Percentiles rank a stretch among this genome's conserved stretches.
These are phyloP conservation scores for Aechmea fasciata DNA, from an alignment of 176 grass and related monocot species.

Conservation along the genomic window DNA sequence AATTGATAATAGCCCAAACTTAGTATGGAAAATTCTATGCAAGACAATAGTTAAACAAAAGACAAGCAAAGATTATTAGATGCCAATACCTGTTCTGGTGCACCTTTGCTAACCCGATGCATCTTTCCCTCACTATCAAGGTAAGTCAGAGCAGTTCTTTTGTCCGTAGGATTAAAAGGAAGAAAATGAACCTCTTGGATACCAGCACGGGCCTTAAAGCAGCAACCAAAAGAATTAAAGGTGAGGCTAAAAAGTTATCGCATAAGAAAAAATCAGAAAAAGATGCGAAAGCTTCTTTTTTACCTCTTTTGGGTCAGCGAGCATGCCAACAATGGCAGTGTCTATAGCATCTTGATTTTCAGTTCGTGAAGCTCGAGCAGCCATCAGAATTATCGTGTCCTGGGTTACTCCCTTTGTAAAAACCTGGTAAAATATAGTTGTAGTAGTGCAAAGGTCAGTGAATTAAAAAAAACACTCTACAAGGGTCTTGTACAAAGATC, in stretches of 20 bases:
- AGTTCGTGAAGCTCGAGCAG: constrained; percentile 66
- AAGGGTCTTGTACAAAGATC: background rate
- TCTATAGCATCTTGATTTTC: constrained; percentile 86
- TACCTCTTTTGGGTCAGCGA: constrained; percentile 40
- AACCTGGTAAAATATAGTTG: background rate
- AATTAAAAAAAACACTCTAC: background rate
- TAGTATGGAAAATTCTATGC: background rate
- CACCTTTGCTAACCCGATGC: constrained; percentile 92
- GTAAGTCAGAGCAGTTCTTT: constrained; percentile 86
- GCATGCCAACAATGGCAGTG: constrained; percentile 65
- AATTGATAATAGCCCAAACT: background rate
- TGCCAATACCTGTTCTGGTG: constrained; percentile 72
- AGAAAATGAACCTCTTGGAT: constrained; percentile 88
- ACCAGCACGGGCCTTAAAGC: constrained; percentile 57
- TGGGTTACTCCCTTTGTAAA: constrained; percentile 41
- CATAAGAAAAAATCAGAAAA: background rate
- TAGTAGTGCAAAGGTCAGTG: background rate
- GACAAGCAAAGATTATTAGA: constrained; percentile 7
- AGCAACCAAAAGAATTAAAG: background rate
- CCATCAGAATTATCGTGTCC: constrained; percentile 56
- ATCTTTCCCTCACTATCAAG: constrained; percentile 55
- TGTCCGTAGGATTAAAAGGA: constrained; percentile 88
- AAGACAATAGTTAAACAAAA: background rate
- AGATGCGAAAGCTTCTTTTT: background rate
- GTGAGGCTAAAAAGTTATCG: background rate